phyloP scores from a whole-genome alignment of 352 stramenopile species.

The Ophiocytium majus region DNA sequence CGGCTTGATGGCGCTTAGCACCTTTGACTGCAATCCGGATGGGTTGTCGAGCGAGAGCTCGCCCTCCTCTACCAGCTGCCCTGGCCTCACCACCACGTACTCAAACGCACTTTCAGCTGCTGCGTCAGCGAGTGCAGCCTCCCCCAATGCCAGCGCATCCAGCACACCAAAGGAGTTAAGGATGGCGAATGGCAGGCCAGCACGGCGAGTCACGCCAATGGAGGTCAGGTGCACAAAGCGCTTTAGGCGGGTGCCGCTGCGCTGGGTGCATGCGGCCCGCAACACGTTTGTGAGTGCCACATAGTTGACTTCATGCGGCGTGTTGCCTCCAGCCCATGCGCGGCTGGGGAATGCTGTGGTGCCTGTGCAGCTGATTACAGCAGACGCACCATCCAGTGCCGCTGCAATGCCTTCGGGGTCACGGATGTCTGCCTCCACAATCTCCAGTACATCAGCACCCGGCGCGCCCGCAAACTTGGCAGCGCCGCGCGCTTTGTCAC shows the following conservation, averaged over 20 bases:
- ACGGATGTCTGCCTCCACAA: constrained; percentile 15
- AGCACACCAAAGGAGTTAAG: constrained; percentile 73
- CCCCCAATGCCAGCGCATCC: constrained; percentile 62
- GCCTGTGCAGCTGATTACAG: constrained; percentile 68
- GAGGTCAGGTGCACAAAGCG: constrained; percentile 65
- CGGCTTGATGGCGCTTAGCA: neutral
- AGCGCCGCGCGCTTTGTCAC: neutral
- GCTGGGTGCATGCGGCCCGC: constrained; percentile 9
- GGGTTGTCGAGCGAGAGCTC: neutral
- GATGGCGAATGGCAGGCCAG: constrained; percentile 69
- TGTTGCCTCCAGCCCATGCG: constrained; percentile 65
- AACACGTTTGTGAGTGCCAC: constrained; percentile 56
- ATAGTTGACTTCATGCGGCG: constrained; percentile 61
- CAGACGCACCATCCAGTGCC: constrained; percentile 39
- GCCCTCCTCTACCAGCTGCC: constrained; percentile 33
- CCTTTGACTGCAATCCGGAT: neutral
- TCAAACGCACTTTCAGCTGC: constrained; percentile 27
- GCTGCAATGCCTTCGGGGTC: neutral
- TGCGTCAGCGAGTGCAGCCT: constrained; percentile 42
- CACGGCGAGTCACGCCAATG: constrained; percentile 65
- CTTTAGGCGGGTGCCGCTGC: constrained; percentile 42
- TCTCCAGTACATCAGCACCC: neutral
- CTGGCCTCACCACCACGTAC: constrained; percentile 38
- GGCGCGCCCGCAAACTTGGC: neutral
- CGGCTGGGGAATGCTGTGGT: constrained; percentile 73